phyloP scores from a whole-genome alignment of 805 yeast genomes.

The Hanseniaspora hatyaiensis region DNA sequence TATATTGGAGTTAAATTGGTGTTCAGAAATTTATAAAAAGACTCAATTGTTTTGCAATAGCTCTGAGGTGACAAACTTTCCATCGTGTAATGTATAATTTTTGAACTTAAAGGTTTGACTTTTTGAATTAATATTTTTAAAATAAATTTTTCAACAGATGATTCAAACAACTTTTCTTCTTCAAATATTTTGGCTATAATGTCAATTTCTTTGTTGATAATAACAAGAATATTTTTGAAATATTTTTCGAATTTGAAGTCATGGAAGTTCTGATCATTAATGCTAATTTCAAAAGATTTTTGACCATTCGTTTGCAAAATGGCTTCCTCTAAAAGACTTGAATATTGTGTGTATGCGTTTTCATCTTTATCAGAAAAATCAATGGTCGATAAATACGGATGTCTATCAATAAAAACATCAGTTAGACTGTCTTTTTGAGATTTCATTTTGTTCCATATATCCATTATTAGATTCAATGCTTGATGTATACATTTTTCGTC shows the following conservation, averaged over 20 bases:
- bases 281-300: background rate
- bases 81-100: background rate
- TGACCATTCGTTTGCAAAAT: no score
- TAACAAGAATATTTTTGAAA: background rate
- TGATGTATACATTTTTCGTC: conserved; percentile 2
- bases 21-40: background rate
- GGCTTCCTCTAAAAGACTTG: no score
- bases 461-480: conserved; percentile 9
- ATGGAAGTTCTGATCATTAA: background rate
- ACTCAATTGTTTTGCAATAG: background rate
- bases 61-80: background rate
- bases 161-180: background rate
- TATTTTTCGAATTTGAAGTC: conserved; percentile 5
- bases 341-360: no score
- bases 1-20: background rate
- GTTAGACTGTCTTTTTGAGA: background rate
- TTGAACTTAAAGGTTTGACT: conserved; percentile 2
- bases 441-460: conserved; percentile 8
- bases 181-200: conserved; percentile 9
- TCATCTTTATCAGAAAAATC: background rate
- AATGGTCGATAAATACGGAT: conserved; percentile 5
- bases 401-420: conserved; percentile 10
- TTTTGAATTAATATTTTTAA: conserved; percentile 1
- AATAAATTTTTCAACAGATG: conserved; percentile 1
- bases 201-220: conserved; percentile 8